phyloP scores from a whole-genome alignment of 2,329 filamentous ascomycete species.

The Podosphaera fusca region DNA sequence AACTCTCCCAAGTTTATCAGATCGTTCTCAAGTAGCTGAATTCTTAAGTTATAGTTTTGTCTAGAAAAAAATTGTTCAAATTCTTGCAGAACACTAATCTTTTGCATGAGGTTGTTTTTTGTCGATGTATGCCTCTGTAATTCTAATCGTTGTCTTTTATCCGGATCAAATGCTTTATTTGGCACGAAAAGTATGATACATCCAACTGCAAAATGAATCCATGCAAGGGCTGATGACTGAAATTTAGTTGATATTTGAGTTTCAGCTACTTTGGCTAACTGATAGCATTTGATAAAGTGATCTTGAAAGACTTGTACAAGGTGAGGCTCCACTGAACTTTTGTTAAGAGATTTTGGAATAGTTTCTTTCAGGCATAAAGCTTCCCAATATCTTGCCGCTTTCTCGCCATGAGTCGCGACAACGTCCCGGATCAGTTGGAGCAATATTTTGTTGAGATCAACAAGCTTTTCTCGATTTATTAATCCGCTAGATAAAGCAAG shows the following conservation, averaged over 20 bases:
- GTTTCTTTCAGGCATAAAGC: neutral
- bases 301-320: conserved; percentile 11
- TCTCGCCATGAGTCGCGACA: conserved; percentile 8
- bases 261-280: neutral
- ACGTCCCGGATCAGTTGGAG: conserved; percentile 7
- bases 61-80: conserved; percentile 50
- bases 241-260: conserved; percentile 11
- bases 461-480: conserved; percentile 24
- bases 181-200: conserved; percentile 65
- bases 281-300: conserved; percentile 18
- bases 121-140: conserved; percentile 29
- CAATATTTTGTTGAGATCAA: conserved; percentile 19
- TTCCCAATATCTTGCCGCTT: neutral
- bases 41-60: conserved; percentile 42
- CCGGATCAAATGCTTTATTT: conserved; percentile 66
- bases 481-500: conserved; percentile 8
- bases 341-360: too few relatives aligned
- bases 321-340: neutral
- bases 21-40: conserved; percentile 37
- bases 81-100: conserved; percentile 33
- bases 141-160: conserved; percentile 34
- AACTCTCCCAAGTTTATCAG: conserved; percentile 39
- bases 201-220: conserved; percentile 53
- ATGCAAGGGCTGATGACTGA: conserved; percentile 32
- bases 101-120: conserved; percentile 27